Base-by-base conservation (phyloP, 371 early-diverging fungal species). In the Phascolomyces articulosus region DNA sequence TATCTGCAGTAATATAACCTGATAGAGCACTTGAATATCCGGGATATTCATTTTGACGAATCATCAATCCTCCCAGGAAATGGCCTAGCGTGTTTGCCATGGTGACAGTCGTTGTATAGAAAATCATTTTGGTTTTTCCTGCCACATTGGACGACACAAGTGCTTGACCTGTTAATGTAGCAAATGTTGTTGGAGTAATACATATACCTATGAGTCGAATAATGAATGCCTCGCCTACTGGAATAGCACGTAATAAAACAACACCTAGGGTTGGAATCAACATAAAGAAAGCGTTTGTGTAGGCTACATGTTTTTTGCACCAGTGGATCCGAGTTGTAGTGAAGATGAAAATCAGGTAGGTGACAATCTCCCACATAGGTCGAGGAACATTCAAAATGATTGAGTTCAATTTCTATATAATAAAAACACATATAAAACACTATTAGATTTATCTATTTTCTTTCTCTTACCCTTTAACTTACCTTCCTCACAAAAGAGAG, bases 361-460 rank as follows among this genome's bases (percentile, higher is more conserved):
- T 23, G 21, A 57, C 38, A 9, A 40, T 31, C 27, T 57, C 57
- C 15, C 38, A 57, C 4, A 40, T 21, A 23, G 21, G 34, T 21
- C 40, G 40, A 38, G 61, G 61, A 21, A 60, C 49, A 31, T 60
- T 60, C 4, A 60, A 31, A 2, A 60, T 29, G 10, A 60, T 34
- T 6, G 61, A 60, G 31, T 60, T 23, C 23, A 60, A 34, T 24
- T 23, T 49, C 61, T 60, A 51, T 9, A 29, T 6, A 10, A 13
- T 24, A 1, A 24, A 0, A n/a, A n/a, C n/a, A n/a, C n/a, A n/a
- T n/a, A n/a, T n/a, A n/a, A n/a, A n/a, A n/a, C n/a, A n/a, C n/a
- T n/a, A n/a, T n/a, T n/a, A n/a, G n/a, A n/a, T n/a, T n/a, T n/a
- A n/a, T n/a, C n/a, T n/a, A n/a, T n/a, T n/a, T n/a, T n/a, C n/a